Evolutionary conservation across 164 flowering plant species (phyloP), one percentile per base, ranked within the genome.

Genomic region (Echeveria elegans): DNA sequence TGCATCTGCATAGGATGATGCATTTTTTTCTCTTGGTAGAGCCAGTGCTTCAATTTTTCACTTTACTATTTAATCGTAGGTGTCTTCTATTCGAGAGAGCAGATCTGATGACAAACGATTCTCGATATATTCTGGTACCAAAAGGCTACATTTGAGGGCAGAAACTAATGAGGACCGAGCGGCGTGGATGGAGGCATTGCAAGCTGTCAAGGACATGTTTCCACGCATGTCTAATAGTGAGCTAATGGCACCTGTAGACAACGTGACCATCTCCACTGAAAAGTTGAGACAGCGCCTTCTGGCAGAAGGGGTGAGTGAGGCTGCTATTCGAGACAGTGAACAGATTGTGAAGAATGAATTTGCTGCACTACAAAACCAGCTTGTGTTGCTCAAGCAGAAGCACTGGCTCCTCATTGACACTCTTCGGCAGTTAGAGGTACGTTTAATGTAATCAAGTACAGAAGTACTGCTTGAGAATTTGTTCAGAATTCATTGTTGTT

Each of bases 351-450:
- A 70, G 78, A 73, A 16, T 30, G 88, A 84, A 72, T 82, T 82
- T 58, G 69, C 83, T 0, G 53, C 75, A 1, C 52, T 84, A 69
- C 86, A 82, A 71, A 78, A 78, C 32, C 96, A 94, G 77, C 73
- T 94, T 48, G 68, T 86, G 75, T 70, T 86, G 63, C 85, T 91
- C 59, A 86, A 87, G 82, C 96, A 91, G 86, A 94, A 86, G 79
- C 96, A 91, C 66, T 78, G 81, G 75, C 73, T 78, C 41, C 88
- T 94, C 21, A 74, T 81, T 6, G 99, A 94, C 75, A 84, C 88
- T 0, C 77, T 91, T 64, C 85, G 96, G 30, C 93, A 86, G 72
- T 78, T 94, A 80, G 99, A 94, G 99, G 99, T 94, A 86, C 75
- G 71, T 73, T 65, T 74, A 61, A 75, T 50, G 69, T 72, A 65